Evolutionary conservation across 345 rosid species (phyloP), one percentile per base, ranked within the genome.

Genomic region (Brassica nigra): DNA sequence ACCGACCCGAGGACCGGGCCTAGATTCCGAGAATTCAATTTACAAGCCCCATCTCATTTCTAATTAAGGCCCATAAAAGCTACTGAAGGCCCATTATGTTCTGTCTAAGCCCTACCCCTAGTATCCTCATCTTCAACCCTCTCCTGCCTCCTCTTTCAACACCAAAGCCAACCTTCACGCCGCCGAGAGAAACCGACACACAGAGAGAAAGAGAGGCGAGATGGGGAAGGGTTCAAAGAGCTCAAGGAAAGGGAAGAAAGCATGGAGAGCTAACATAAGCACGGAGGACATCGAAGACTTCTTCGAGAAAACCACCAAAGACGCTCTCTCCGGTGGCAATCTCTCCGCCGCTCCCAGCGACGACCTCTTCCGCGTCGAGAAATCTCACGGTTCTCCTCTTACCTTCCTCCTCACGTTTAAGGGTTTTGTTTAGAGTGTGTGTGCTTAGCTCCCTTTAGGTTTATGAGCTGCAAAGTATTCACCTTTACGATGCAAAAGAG

Each of bases 221-320:
- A 91, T 91, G 97, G 92, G 94, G 75, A 92, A 91, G 86, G 85
- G 65, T 59, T 58, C 91, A 2, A 95, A 91, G 71, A 86, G 84
- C 18, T 92, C 98, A 28, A 86, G 98, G 80, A 95, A 95, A 82
- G 96, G 97, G 16, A 93, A 95, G 80, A 95, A 95, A 78, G 98
- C 92, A 29, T 95, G 99, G 99, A 90, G 98, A 71, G 97, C 94
- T 0, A 95, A 93, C 86, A 95, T 90, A 39, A 95, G 96, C 85
- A 90, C 96, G 0, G 90, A 86, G 62, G 97, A 92, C 68, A 85
- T 91, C 39, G 87, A 86, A 29, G 90, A 93, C 68, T 95, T 82
- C 91, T 86, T 76, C 65, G 94, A 89, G 80, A 86, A 91, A 75
- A 78, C 94, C 70, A 95, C 93, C 8, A 93, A 84, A 76, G 97